phyloP scores from a whole-genome alignment of 768 basidiomycete species.

The Psilocybe sp. region DNA sequence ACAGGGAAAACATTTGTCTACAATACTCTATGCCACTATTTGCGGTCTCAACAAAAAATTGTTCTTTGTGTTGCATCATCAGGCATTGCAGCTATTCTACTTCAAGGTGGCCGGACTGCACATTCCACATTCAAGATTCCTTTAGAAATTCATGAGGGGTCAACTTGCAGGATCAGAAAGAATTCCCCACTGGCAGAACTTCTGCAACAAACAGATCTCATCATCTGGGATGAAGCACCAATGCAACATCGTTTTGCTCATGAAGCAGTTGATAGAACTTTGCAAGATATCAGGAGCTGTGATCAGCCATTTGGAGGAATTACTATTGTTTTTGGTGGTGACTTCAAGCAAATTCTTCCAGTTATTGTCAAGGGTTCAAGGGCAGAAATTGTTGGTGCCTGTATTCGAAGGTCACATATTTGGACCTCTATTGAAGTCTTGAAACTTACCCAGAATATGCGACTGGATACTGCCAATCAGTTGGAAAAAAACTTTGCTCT shows the following conservation, averaged over 20 bases:
- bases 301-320: constrained; percentile 40
- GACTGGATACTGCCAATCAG: constrained; percentile 22
- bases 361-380: constrained; percentile 35
- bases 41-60: constrained; percentile 29
- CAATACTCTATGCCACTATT: constrained; percentile 28
- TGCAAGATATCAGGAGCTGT: constrained; percentile 28
- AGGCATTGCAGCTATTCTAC: constrained; percentile 44
- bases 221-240: constrained; percentile 45
- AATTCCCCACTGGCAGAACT: constrained; percentile 26
- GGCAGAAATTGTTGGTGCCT: constrained; percentile 35
- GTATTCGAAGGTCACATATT: constrained; percentile 31
- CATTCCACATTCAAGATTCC: constrained; percentile 52
- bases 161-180: constrained; percentile 30
- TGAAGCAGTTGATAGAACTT: constrained; percentile 38
- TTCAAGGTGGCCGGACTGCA: constrained; percentile 42
- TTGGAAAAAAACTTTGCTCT: too few relatives aligned
- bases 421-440: constrained; percentile 33
- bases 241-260: constrained; percentile 33
- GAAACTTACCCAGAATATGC: constrained; percentile 38
- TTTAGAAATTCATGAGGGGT: constrained; percentile 25
- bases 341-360: constrained; percentile 47
- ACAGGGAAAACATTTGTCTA: constrained; percentile 46
- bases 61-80: constrained; percentile 49
- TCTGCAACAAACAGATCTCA: constrained; percentile 24
- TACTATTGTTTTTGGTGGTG: constrained; percentile 45